Conservation (phyloP, 2,329 filamentous ascomycete genomes). For the Colletotrichum sidae region DNA sequence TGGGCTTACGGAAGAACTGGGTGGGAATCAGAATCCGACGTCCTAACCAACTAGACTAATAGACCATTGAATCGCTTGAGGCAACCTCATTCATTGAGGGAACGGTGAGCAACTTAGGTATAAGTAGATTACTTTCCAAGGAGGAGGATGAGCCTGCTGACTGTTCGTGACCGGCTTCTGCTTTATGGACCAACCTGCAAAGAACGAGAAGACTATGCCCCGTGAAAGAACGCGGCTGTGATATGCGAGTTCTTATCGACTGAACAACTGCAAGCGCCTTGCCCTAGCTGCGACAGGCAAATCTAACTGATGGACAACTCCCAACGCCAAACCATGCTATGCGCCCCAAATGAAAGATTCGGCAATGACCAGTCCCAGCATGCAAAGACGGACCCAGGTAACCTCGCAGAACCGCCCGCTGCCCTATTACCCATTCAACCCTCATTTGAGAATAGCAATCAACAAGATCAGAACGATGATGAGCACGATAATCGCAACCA, state of each 20-base stretch:
- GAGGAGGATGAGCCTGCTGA: too few species aligned
- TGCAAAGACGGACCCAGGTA: slow-evolving; percentile 46
- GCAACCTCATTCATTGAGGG: neutral
- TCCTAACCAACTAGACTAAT: slow-evolving; percentile 39
- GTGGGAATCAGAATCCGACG: slow-evolving; percentile 34
- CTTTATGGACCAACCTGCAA: too few species aligned
- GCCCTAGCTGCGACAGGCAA: neutral
- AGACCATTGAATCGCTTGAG: neutral
- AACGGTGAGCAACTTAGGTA: rapidly evolving
- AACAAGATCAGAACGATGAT: slow-evolving; percentile 86
- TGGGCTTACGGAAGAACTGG: slow-evolving; percentile 34
- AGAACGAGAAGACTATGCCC: too few species aligned
- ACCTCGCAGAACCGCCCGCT: neutral
- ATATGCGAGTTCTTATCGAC: neutral
- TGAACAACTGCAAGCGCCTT: neutral
- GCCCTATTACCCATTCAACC: slow-evolving; percentile 51
- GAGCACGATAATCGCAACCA: slow-evolving; percentile 82
- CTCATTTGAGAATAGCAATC: slow-evolving; percentile 82
- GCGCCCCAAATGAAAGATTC: slow-evolving; percentile 17
- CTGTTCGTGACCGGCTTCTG: too few species aligned
- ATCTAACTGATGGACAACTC: slow-evolving; percentile 10
- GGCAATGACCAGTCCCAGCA: slow-evolving; percentile 44
- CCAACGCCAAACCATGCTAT: slow-evolving; percentile 37
- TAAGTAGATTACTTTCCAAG: too few species aligned
- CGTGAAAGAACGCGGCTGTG: too few species aligned